phyloP scores from a whole-genome alignment of 805 yeast species.

The Osmozyma mogii region DNA sequence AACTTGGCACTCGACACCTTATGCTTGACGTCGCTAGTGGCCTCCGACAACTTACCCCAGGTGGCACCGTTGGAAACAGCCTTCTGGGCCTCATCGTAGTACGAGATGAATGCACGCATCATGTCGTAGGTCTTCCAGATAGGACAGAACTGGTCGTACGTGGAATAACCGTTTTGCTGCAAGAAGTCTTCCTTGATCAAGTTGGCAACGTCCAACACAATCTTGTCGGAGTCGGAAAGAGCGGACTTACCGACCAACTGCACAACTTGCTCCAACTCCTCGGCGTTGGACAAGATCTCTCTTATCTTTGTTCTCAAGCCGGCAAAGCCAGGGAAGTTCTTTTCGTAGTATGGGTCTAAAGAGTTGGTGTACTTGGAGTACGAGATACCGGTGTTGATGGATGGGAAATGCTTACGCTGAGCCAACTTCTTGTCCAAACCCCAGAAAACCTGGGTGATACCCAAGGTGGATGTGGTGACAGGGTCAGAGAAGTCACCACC shows the following conservation, averaged over 20 bases:
- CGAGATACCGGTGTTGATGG: conserved; percentile 91
- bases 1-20: conserved; percentile 91
- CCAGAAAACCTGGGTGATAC: conserved; percentile 99
- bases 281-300: conserved; percentile 94
- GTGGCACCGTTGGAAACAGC: conserved; percentile 88
- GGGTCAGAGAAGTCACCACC: conserved; percentile 99
- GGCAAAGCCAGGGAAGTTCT: conserved; percentile 87
- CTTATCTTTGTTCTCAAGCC: conserved; percentile 81
- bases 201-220: conserved; percentile 85
- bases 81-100: conserved; percentile 96
- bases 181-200: conserved; percentile 96
- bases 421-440: conserved; percentile 98
- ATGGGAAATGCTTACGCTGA: conserved; percentile 99
- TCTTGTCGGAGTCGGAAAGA: conserved; percentile 91
- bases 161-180: conserved; percentile 98
- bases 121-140: conserved; percentile 97
- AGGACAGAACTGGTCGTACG: conserved; percentile 98
- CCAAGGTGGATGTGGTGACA: conserved; percentile 95
- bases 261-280: conserved; percentile 97
- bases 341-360: conserved; percentile 76
- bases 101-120: conserved; percentile 92
- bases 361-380: conserved; percentile 94
- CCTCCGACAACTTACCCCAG: conserved; percentile 88
- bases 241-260: conserved; percentile 99
- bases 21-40: conserved; percentile 87